A percentile compares a stretch with the other conserved stretches of the same genome.
Evolutionary conservation across 306 rosid genomes (phyloP).

Genomic region (Quercus alba): DNA sequence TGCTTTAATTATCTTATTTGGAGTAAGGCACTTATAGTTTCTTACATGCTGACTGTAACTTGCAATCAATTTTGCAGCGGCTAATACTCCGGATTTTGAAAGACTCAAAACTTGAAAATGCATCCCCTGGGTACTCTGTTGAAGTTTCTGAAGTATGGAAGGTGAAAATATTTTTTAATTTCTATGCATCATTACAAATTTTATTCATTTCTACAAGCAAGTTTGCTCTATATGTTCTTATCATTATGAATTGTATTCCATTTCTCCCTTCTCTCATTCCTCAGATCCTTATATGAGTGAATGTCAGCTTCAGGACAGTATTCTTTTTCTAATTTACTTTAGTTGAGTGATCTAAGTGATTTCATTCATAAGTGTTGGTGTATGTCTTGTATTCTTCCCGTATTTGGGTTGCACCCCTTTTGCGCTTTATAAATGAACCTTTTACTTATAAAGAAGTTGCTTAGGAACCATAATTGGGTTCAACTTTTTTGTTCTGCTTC

Average conservation of each 20-base stretch:
- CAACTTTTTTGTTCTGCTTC: neutral
- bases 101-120: constrained; percentile 25
- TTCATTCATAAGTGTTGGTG: no score
- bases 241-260: neutral
- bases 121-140: constrained; percentile 24
- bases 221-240: neutral
- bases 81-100: constrained; percentile 53
- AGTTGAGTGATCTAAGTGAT: no score
- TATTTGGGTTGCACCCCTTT: no score
- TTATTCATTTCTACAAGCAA: neutral
- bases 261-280: no score
- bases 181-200: neutral
- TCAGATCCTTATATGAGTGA: no score
- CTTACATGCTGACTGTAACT: neutral
- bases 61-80: constrained; percentile 47
- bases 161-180: constrained; percentile 33
- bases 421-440: no score
- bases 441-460: neutral
- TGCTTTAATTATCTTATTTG: neutral
- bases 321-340: no score
- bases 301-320: no score
- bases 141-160: constrained; percentile 46
- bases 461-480: neutral
- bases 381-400: no score
- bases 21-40: neutral